Base-by-base conservation (phyloP, 2,329 filamentous ascomycete species). In the Aspergillus fumigatus region DNA sequence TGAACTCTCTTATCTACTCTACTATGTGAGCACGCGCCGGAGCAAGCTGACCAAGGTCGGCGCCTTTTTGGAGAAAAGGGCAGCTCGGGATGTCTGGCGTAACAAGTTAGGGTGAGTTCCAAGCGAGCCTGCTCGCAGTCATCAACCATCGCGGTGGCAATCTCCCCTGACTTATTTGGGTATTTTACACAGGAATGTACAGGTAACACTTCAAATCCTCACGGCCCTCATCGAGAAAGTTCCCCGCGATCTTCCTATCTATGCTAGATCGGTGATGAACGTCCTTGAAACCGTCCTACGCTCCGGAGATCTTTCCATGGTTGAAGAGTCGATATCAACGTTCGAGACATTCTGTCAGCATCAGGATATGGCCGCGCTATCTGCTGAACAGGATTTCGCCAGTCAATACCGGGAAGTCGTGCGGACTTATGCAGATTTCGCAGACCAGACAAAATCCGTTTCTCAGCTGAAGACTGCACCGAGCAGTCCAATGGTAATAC, bases 31-130 rank as follows among this genome's bases (percentile, higher is more conserved):
- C 71, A 96, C 92, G 66, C 90, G 93, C 59, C 87, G 91, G 63
- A 93, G 90, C 76, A 99, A 97, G 82, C 86, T 97, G 66, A 90
- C 94, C 70, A 99, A 99, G 77, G 92, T 99, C 64, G 92, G 91
- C 73, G 87, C 86, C 66, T 99, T 97, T 71, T 82, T 99, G 62
- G 92, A 97, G 79, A 95, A 93, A 80, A 91, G 93, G 79, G 94
- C 91, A 23, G 89, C 89, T 59, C 88, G 86, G 69, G 94, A 99
- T 79, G 91, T 97, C 63, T 95, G 88, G 85, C 89, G 90, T 70
- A 84, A 86, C 73, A 87, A 91, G 69, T 90, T 94, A 70, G 92
- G 92, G 89, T 95, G 79, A 68, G 83, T 79, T n/a, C 49, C 53
- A 49, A 48, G 26, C 17, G 19, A 11, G 3, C 21, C 2, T 35